Evolutionary conservation across 257 asterid genomes (phyloP), one percentile per base, ranked within the genome.

Genomic region (Thymus quinquecostatus): DNA sequence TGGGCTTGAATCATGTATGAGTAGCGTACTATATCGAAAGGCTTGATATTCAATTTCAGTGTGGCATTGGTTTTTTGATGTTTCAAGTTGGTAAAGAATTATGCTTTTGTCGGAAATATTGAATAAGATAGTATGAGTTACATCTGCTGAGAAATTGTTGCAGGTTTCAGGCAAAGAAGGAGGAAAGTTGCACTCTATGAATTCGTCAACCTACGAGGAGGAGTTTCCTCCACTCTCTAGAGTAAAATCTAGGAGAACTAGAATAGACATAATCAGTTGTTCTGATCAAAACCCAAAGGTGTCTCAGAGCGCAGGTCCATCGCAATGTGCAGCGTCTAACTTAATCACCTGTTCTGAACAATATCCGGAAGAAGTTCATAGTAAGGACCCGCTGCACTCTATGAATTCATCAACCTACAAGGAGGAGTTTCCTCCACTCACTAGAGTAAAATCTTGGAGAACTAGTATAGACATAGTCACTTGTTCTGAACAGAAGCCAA

Each of bases 141-240:
- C 9, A 43, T 32, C 6, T 65, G 30, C 56, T 76, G 49, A 47
- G 14, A 14, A 40, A 65, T 51, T 74, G 61, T 57, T 60, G 61
- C 75, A 59, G 77, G n/a, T 54, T 8, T 36, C 47, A 32, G 66
- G 56, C 32, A 14, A 70, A 43, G 54, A 54, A 56, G 11, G 29
- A 61, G 49, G 64, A 3, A 75, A 30, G 6, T 14, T n/a, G n/a
- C 10, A 9, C 14, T n/a, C 27, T 36, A 27, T 33, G 28, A 2
- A 7, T 41, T 11, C 74, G 13, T 58, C 77, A 69, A 5, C 69
- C 27, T 57, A 51, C 45, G 81, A 64, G 13, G 49, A 74, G 27
- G 77, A 79, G 1, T 60, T 64, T 66, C 80, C 83, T 58, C n/a
- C 82, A 50, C 77, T 75, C 34, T 75, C 82, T 8, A 83, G 38